Evolutionary conservation across 768 basidiomycete genomes (phyloP).

Genomic region (Lentinula guzmanii): DNA sequence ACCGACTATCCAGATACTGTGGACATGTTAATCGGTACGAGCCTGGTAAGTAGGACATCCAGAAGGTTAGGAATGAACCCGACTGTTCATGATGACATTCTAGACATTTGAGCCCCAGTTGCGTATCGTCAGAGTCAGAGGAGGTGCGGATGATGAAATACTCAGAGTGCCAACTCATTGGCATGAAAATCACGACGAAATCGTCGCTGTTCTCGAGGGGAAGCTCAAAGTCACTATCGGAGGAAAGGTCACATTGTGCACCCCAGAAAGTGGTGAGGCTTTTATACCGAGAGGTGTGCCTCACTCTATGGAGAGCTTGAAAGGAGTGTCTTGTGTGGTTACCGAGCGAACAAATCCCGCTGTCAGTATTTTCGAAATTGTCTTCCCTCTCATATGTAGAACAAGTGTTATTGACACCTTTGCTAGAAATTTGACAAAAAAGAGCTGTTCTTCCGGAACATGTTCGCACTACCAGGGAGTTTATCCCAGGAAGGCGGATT

Average conservation of each 20-base stretch:
- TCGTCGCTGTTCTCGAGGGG: constrained; percentile 22
- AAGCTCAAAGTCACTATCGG: constrained; percentile 22
- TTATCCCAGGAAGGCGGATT: neutral
- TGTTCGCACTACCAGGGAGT: neutral
- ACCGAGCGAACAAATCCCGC: neutral
- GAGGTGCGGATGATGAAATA: constrained; percentile 15
- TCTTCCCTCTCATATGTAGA: no score
- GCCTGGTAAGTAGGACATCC: no score
- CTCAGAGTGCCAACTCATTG: constrained; percentile 26
- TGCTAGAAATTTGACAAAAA: neutral
- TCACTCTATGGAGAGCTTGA: constrained; percentile 19
- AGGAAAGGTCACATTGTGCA: constrained; percentile 13
- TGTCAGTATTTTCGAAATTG: no score
- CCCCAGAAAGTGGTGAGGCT: constrained; percentile 24
- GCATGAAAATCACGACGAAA: constrained; percentile 29
- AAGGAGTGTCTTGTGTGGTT: constrained; percentile 20
- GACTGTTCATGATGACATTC: no score
- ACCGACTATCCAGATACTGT: no score
- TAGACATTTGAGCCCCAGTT: neutral
- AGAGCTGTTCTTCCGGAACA: neutral
- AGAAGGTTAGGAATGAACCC: no score
- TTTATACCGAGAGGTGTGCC: constrained; percentile 20
- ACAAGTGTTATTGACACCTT: neutral
- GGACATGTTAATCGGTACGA: no score
- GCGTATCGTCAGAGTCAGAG: neutral